Base-by-base conservation (phyloP, 768 basidiomycete species). In the Termitomyces sp. region DNA sequence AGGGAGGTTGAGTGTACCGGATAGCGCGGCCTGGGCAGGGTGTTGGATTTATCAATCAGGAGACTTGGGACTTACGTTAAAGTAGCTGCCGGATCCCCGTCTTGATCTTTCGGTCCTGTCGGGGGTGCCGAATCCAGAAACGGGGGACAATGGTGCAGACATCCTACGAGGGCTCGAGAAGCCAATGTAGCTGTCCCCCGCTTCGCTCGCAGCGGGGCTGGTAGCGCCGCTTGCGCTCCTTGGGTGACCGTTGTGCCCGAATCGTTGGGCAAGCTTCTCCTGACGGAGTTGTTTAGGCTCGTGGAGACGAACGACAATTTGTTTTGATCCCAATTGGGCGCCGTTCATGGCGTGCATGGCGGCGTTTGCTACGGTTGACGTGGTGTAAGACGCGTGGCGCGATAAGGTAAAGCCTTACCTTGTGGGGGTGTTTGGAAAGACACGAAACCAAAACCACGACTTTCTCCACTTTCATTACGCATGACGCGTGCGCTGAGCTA, bases 271-370 rank as follows among this genome's bases (percentile, higher is more conserved):
- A 9, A 94, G 76, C 60, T 94, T 93, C 71, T 92, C 91, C 66
- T 93, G 89, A 20, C 94, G 81, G n/a, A 94, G 70, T 66, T 92
- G 89, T 67, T 93, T 94, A 9, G 92, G 93, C 69, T 95, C 94
- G 60, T 95, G 92, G 50, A 95, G 72, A 39, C 94, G 83, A 25
- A 96, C 94, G 1, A 91, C 87, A 36, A 96, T 77, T 51, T 88
- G 83, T 66, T 94, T 92, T 13, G 77, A 72, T 29, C 89, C 90
- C 25, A 95, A 54, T 25, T 80, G 72, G 13, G 72, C 66, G 15
- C 91, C 91, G 53, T 95, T 92, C 92, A 95, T 94, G 10, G 74
- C 80, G 49, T 83, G 82, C 78, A 94, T 71, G 0, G 94, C 94
- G 10, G 79, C 77, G 27, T 79, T 57, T 32, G 93, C 93, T 93